Percentiles rank a stretch among this genome's conserved stretches.
Conservation (phyloP, 495 filamentous ascomycete genomes). For the Penicillium turbatum region DNA sequence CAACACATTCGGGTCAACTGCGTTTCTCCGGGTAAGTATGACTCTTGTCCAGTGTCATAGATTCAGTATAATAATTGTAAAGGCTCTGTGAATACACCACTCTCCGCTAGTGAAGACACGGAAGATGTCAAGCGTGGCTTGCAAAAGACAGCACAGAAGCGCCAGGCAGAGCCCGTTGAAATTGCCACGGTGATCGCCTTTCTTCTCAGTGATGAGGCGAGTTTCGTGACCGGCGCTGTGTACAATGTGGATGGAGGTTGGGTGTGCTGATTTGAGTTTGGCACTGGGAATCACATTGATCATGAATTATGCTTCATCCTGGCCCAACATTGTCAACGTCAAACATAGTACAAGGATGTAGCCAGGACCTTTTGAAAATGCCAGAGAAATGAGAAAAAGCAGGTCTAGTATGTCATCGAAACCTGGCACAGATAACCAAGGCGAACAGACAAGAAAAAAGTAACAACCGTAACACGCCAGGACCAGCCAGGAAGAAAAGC, state of each 20-base stretch:
- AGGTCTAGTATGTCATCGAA: slow-evolving; percentile 27
- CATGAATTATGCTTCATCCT: slow-evolving; percentile 4
- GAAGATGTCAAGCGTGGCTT: slow-evolving; percentile 14
- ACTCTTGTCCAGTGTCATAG: background rate
- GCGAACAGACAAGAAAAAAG: slow-evolving; percentile 13
- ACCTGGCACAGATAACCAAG: slow-evolving; percentile 12
- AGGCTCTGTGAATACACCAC: slow-evolving; percentile 19
- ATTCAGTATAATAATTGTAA: background rate
- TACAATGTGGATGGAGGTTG: slow-evolving; percentile 36
- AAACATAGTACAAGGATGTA: slow-evolving; percentile 1
- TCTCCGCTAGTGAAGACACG: slow-evolving; percentile 11
- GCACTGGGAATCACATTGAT: background rate
- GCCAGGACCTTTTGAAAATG: slow-evolving; percentile 6
- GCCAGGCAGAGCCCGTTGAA: slow-evolving; percentile 40
- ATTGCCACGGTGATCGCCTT: slow-evolving; percentile 48
- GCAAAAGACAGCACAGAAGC: slow-evolving; percentile 19
- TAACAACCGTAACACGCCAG: slow-evolving; percentile 38
- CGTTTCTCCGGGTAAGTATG: slow-evolving; percentile 12
- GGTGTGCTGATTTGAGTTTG: slow-evolving; percentile 5
- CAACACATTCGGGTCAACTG: slow-evolving; percentile 52
- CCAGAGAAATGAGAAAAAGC: slow-evolving; percentile 12
- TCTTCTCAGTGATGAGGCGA: slow-evolving; percentile 47
- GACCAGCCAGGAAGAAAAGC: slow-evolving; percentile 39
- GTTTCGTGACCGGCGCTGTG: slow-evolving; percentile 48
- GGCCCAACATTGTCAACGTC: background rate